Evolutionary conservation across 1,139 yeast species (phyloP), one percentile per base, ranked within the genome.

Genomic region (Entelexis paramagnoliae): DNA sequence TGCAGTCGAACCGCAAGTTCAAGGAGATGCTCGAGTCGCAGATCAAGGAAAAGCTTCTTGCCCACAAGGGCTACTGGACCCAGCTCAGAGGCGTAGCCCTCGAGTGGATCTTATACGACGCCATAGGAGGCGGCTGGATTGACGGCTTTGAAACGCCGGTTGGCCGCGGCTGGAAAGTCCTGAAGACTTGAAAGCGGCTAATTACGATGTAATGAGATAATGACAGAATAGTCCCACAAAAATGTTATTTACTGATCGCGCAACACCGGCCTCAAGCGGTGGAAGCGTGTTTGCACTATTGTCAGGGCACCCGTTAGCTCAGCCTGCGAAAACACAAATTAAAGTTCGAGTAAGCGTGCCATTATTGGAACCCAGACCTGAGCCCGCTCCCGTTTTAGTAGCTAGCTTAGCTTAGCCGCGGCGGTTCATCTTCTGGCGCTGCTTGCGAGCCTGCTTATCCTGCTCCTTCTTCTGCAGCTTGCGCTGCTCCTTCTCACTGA

Each of bases 401-500:
- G n/a, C n/a, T n/a, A n/a, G n/a, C n/a, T n/a, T n/a, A n/a, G n/a
- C 14, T 20, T 22, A 36, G 41, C 32, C 26, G 62, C 71, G 68
- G 51, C 66, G 63, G 46, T 65, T 66, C 65, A 73, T 77, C 59
- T 68, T 75, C 64, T 70, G 71, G 57, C 67, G 70, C 60, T 66
- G 66, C 67, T 79, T 75, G 62, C 79, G 70, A 58, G 72, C 74
- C 62, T 77, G 76, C 66, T 77, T 77, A 54, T 76, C 82, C 58
- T 72, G 73, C 70, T 77, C 79, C 71, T 81, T 86, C 71, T 79
- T 83, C 62, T 84, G 93, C 52, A 77, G 68, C 69, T 82, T 86
- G 61, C 80, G 80, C 65, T 82, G 72, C 58, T 68, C 72, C 42
- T 66, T 88, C 57, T 85, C 78, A 46, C 81, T 74, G 64, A 82